A percentile compares a stretch with the other conserved stretches of the same genome.
phyloP scores from a whole-genome alignment of 352 stramenopile genomes.

The Phytophthora agathidicida region DNA sequence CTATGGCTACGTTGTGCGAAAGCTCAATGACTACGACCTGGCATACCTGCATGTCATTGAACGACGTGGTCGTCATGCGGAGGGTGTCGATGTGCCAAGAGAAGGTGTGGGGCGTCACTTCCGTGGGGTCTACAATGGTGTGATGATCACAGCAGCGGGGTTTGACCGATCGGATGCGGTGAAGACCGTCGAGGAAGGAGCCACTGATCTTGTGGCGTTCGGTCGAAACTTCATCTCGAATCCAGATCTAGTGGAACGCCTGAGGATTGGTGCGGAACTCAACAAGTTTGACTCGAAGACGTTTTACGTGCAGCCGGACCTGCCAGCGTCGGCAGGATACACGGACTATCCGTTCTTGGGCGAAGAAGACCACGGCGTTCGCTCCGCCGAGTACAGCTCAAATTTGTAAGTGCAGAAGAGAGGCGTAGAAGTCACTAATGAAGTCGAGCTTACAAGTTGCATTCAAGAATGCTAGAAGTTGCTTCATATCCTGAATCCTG shows the following conservation, averaged over 20 bases:
- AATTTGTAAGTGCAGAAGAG: too few relatives aligned
- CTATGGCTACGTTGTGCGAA: slow-evolving; percentile 30
- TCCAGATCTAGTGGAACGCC: slow-evolving; percentile 43
- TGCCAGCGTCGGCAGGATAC: background rate
- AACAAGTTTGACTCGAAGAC: slow-evolving; percentile 29
- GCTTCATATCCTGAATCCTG: too few relatives aligned
- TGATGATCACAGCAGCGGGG: slow-evolving; percentile 42
- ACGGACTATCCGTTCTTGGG: too few relatives aligned
- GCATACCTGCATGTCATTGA: slow-evolving; percentile 49
- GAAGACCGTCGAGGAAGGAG: slow-evolving; percentile 28
- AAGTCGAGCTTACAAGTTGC: too few relatives aligned
- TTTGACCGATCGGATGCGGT: slow-evolving; percentile 35
- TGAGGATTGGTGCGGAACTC: slow-evolving; percentile 36
- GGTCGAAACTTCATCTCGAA: slow-evolving; percentile 23
- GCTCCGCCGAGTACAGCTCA: too few relatives aligned
- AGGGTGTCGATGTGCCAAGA: slow-evolving; percentile 22
- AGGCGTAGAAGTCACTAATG: too few relatives aligned
- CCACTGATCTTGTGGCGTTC: slow-evolving; percentile 47
- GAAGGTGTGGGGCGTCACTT: slow-evolving; percentile 37
- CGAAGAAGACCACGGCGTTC: too few relatives aligned
- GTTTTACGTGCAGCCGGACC: slow-evolving; percentile 25
- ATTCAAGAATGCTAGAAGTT: too few relatives aligned
- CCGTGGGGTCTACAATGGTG: slow-evolving; percentile 41
- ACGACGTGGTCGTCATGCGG: slow-evolving; percentile 28
- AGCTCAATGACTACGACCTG: slow-evolving; percentile 34